phyloP scores from a whole-genome alignment of 2,329 filamentous ascomycete species.

The Fusarium marasasianum region DNA sequence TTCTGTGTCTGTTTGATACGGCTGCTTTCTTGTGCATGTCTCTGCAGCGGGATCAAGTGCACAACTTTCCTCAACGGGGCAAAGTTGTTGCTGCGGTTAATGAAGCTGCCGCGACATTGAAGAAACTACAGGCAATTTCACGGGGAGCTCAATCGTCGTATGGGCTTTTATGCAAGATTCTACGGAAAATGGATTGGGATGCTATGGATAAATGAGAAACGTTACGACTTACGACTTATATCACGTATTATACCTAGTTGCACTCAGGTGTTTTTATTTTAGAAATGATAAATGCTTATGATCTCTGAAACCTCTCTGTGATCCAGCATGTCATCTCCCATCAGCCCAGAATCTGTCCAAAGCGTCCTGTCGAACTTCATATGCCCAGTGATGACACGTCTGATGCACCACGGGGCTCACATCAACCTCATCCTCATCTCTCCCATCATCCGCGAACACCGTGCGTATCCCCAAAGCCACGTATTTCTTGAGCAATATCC shows the following conservation, averaged over 20 bases:
- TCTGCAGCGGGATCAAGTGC: background rate
- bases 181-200: background rate
- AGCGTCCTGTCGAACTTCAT: conserved; percentile 9
- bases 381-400: conserved; percentile 21
- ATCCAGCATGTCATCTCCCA: background rate
- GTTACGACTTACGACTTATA: background rate
- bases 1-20: background rate
- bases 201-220: background rate
- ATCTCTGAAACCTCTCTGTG: background rate
- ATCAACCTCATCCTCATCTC: background rate
- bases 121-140: background rate
- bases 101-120: background rate
- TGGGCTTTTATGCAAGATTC: background rate
- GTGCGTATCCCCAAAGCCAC: conserved; percentile 13
- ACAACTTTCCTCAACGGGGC: background rate
- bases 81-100: background rate
- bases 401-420: conserved; percentile 21
- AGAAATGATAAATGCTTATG: background rate
- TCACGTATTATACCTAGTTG: background rate
- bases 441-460: conserved; percentile 9
- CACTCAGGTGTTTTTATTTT: background rate
- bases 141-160: conserved; percentile 8
- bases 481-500: conserved; percentile 11
- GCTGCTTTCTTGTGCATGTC: conserved; percentile 6
- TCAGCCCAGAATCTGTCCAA: conserved; percentile 11